Evolutionary conservation across 805 yeast genomes (phyloP).

Genomic region (Kodamaea kakaduensis): DNA sequence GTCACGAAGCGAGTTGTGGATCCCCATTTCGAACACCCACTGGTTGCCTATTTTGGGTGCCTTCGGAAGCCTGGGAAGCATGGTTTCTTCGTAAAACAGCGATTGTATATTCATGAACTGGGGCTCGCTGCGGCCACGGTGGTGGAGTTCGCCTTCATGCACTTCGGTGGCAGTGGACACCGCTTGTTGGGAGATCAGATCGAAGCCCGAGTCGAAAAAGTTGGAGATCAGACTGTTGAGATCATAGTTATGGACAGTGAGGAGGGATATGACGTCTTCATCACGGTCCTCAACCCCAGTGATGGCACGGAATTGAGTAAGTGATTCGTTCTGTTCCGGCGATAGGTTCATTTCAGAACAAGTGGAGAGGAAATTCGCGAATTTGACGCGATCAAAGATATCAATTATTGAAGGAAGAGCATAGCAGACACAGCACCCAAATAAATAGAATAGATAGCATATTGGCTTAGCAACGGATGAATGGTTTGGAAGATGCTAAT

Average conservation of each 20-base stretch:
- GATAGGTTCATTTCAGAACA: no score
- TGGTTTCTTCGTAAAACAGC: conserved; percentile 23
- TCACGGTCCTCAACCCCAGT: conserved; percentile 46
- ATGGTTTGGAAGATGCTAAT: no score
- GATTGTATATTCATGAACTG: conserved; percentile 20
- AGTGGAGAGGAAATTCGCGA: no score
- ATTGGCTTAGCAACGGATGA: no score
- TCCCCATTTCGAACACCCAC: conserved; percentile 44
- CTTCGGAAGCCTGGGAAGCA: conserved; percentile 33
- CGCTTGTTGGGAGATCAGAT: conserved; percentile 11
- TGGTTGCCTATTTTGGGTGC: conserved; percentile 37
- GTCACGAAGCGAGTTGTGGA: conserved; percentile 29
- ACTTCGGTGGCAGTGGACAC: conserved; percentile 14
- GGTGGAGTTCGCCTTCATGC: conserved; percentile 7
- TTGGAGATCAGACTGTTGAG: conserved; percentile 57
- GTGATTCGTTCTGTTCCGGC: conserved; percentile 7
- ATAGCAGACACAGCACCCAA: no score
- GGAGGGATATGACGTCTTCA: conserved; percentile 43
- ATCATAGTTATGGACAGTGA: conserved; percentile 55
- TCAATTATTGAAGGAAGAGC: no score
- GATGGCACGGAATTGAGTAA: conserved; percentile 48
- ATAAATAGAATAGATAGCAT: no score
- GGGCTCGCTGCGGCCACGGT: conserved; percentile 4
- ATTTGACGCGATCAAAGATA: no score
- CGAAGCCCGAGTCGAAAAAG: conserved; percentile 53